Evolutionary conservation across 1,139 yeast genomes (phyloP), one percentile per base, ranked within the genome.

Genomic region (Debaryomyces robertsiae): DNA sequence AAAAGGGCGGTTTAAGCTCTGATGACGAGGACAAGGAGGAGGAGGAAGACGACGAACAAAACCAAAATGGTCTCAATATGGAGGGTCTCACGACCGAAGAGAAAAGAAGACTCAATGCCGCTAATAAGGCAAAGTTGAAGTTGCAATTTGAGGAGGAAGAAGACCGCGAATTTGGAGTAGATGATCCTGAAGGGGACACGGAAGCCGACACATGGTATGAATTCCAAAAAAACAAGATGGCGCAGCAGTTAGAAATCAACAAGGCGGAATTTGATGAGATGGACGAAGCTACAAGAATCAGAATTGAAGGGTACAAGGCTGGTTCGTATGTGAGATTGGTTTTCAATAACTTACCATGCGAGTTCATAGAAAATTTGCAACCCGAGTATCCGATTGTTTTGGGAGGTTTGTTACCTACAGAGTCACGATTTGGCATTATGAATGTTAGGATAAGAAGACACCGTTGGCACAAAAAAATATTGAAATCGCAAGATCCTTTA

Each of bases 171-270:
- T 77, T 78, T 50, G 85, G 82, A 2, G 87, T 79, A 10, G 87
- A 82, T 45, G 89, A 83, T 48, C 84, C 84, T 15, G 90, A 84
- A 60, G 85, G 83, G 28, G 84, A 75, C 45, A 81, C 79, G 22
- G 86, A 83, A 57, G 86, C 85, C 34, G 97, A 93, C 53, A 90
- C 96, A 1, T 94, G 98, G 98, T 94, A 93, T 61, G 98, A 93
- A 60, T 80, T 87, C 63, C 97, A 94, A 64, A 94, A 94, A 67
- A 94, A 95, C 46, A 93, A 91, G 58, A 91, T 94, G 81, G 93
- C 96, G 44, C 91, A 93, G 61, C 98, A 94, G 67, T 72, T 88
- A 50, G 98, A 93, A 49, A 90, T 94, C 66, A 94, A 94, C 65
- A 87, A 87, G 61, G 81, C 87, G 4, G 90, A 84, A 59, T 75